Evolutionary conservation across 1,284 basidiomycete genomes (phyloP).

Genomic region (Moniliella sp.): DNA sequence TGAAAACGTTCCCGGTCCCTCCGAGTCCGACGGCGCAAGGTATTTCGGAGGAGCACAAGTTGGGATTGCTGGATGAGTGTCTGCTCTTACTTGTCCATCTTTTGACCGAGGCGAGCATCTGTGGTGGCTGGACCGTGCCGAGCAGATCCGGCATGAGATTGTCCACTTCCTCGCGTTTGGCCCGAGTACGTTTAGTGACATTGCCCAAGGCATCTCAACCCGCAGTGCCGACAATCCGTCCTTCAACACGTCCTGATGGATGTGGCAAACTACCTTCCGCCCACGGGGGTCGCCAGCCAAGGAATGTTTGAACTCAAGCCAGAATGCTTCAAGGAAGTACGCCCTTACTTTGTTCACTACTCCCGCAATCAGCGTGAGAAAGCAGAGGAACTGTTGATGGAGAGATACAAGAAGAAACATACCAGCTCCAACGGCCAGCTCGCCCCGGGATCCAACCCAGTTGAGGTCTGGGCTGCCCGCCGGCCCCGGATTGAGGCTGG

Average conservation of each 20-base stretch:
- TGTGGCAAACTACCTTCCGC: conserved; percentile 66
- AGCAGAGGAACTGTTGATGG: conserved; percentile 56
- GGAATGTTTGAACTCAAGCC: conserved; percentile 74
- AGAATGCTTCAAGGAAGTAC: conserved; percentile 62
- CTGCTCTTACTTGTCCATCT: conserved; percentile 54
- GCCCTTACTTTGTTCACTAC: conserved; percentile 91
- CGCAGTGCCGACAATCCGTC: conserved; percentile 62
- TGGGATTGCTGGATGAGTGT: conserved; percentile 73
- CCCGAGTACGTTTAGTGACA: conserved; percentile 69
- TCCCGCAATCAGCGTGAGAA: conserved; percentile 81
- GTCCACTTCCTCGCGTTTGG: conserved; percentile 74
- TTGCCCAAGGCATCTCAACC: conserved; percentile 76
- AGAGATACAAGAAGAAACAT: conserved; percentile 46
- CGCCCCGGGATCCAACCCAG: too few species aligned
- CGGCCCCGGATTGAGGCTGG: conserved; percentile 7
- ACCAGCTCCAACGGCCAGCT: too few species aligned
- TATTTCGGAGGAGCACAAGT: conserved; percentile 44
- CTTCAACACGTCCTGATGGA: conserved; percentile 57
- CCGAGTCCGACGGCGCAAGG: conserved; percentile 48
- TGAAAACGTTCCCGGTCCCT: too few species aligned
- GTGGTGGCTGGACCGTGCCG: conserved; percentile 50
- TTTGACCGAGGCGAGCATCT: conserved; percentile 57
- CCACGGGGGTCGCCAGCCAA: conserved; percentile 52
- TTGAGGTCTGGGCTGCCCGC: conserved; percentile 2
- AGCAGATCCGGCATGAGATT: conserved; percentile 59